Evolutionary conservation across 106 monocot genomes (phyloP), one percentile per base, ranked within the genome.

Genomic region (Triglochin maritima): DNA sequence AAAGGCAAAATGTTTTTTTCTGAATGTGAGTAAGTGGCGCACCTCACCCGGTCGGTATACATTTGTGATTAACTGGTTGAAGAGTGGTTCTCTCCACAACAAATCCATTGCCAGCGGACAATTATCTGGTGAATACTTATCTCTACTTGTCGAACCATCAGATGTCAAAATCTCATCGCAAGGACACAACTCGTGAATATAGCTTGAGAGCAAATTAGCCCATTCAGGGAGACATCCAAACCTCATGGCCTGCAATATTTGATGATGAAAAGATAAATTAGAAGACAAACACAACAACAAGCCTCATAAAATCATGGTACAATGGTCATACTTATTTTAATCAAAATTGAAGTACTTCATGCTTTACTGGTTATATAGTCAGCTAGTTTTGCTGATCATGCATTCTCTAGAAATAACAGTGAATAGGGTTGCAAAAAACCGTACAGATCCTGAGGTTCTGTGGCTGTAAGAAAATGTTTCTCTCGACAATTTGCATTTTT

Each of bases 1-100:
- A 29, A 29, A 29, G 29, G 29, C 29, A 29, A 29, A 29, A 29
- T 29, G 29, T 29, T 29, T 29, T 29, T 29, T 29, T 29, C 29
- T 29, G 29, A 29, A 29, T 29, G 29, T 1, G 1, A 29, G 29
- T 1, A 29, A 29, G 29, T 29, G 29, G 41, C 90, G 57, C 75
- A 98, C 96, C 91, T 98, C 91, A 82, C 91, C 88, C 82, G 91
- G 91, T 69, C 80, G 56, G 61, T 98, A 98, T 12, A 72, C 72
- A 66, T 91, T 98, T 53, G 74, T 82, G 53, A 91, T 98, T 42
- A 92, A 82, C 72, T 98, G 96, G 61, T 98, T 88, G 68, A 98
- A 98, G 13, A 92, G 76, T 10, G 91, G 96, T 65, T 98, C 91
- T 68, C 96, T 91, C 84, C 82, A 84, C 60, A 92, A 69, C 52